Conservation (phyloP, 345 rosid genomes). For the Acer yangbiense region DNA sequence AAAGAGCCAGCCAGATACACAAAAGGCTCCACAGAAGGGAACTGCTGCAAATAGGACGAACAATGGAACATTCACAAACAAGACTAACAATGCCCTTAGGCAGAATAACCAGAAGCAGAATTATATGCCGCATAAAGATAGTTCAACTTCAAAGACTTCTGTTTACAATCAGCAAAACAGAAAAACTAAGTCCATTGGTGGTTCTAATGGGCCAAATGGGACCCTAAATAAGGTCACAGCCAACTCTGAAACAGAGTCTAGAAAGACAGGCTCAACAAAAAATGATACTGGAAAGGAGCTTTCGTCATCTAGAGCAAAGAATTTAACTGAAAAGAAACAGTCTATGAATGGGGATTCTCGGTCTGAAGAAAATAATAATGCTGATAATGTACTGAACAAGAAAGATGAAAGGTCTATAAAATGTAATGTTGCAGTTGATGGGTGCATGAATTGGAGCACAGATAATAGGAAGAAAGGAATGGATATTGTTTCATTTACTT, state of each 20-base stretch:
- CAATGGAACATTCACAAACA: slow-evolving; percentile 23
- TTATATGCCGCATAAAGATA: slow-evolving; percentile 33
- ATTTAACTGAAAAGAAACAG: slow-evolving; percentile 43
- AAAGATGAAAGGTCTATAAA: slow-evolving; percentile 43
- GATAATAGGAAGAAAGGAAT: slow-evolving; percentile 45
- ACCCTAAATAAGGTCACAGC: slow-evolving; percentile 38
- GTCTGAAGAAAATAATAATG: slow-evolving; percentile 31
- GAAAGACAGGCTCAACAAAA: slow-evolving; percentile 31
- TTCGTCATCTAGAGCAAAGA: slow-evolving; percentile 43
- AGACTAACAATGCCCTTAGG: slow-evolving; percentile 44
- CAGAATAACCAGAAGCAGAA: slow-evolving; percentile 83
- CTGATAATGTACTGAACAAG: slow-evolving; percentile 35
- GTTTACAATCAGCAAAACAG: slow-evolving; percentile 39
- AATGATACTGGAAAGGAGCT: slow-evolving; percentile 37
- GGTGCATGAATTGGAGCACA: slow-evolving; percentile 26
- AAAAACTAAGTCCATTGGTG: slow-evolving; percentile 36
- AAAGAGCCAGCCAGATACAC: slow-evolving; percentile 39
- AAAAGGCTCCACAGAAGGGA: slow-evolving; percentile 43
- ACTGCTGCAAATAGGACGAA: slow-evolving; percentile 25
- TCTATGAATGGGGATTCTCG: slow-evolving; percentile 34
- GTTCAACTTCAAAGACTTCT: slow-evolving; percentile 38
- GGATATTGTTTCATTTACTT: slow-evolving; percentile 90
- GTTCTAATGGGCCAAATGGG: slow-evolving; percentile 38
- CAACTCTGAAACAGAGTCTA: slow-evolving; percentile 41
- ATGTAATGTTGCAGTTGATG: slow-evolving; percentile 45